Evolutionary conservation across 306 rosid species (phyloP).

Genomic region (Quercus cerris): DNA sequence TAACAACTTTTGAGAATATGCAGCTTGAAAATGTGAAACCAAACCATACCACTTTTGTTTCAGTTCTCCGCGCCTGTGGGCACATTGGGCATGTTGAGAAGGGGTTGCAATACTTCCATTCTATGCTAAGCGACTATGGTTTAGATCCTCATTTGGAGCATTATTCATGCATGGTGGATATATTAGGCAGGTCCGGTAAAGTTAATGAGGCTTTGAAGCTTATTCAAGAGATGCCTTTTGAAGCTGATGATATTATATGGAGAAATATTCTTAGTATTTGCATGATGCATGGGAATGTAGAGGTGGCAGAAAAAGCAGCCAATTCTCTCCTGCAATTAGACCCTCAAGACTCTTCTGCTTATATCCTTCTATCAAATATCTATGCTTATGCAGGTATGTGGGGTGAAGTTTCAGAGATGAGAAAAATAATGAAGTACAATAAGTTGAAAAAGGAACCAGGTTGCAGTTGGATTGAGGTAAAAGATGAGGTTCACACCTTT

Average conservation of each 20-base stretch:
- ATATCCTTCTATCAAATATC: conserved; percentile 61
- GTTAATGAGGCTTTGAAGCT: conserved; percentile 60
- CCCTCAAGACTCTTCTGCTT: conserved; percentile 79
- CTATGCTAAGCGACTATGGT: conserved; percentile 57
- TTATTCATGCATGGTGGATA: conserved; percentile 86
- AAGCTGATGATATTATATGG: conserved; percentile 81
- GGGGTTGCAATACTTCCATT: conserved; percentile 50
- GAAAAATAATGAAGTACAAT: conserved; percentile 61
- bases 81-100: conserved; percentile 65
- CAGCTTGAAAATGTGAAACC: conserved; percentile 65
- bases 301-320: conserved; percentile 73
- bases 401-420: conserved; percentile 63
- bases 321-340: conserved; percentile 51
- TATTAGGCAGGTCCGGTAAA: conserved; percentile 77
- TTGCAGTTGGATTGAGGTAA: conserved; percentile 93
- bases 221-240: conserved; percentile 72
- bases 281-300: conserved; percentile 71
- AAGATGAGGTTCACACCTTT: conserved; percentile 71
- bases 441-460: conserved; percentile 81
- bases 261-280: conserved; percentile 76
- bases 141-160: conserved; percentile 80
- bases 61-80: conserved; percentile 85
- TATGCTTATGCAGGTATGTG: conserved; percentile 78
- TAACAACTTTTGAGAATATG: conserved; percentile 64
- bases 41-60: conserved; percentile 67